Evolutionary conservation across 768 basidiomycete genomes (phyloP).

Genomic region (Dictyophora rubrovolvata): DNA sequence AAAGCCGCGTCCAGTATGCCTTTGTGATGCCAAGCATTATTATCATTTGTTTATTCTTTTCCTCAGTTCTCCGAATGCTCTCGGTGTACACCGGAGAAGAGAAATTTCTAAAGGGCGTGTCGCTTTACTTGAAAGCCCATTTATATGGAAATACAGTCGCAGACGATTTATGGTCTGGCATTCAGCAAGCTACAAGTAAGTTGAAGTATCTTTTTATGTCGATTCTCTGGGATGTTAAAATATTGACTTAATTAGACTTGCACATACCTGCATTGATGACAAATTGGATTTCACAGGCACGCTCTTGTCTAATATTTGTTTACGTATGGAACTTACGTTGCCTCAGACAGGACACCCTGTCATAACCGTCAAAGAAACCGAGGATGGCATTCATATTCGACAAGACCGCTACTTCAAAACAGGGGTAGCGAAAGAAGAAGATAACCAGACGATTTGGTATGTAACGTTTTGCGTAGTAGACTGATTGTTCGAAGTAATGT

Average conservation of each 20-base stretch:
- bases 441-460: constrained; percentile 84
- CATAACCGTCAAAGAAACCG: constrained; percentile 70
- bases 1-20: constrained; percentile 66
- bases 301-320: background rate
- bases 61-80: constrained; percentile 84
- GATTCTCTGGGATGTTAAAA: background rate
- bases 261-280: constrained; percentile 79
- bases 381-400: constrained; percentile 61
- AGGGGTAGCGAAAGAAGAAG: constrained; percentile 65
- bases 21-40: background rate
- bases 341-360: constrained; percentile 78
- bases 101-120: constrained; percentile 77
- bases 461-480: background rate
- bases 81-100: constrained; percentile 83
- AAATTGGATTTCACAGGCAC: constrained; percentile 79
- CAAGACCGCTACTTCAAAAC: constrained; percentile 92
- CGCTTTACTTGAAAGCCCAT: constrained; percentile 83
- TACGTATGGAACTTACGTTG: background rate
- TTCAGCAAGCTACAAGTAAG: constrained; percentile 57
- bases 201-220: background rate
- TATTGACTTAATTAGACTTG: constrained; percentile 27
- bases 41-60: background rate
- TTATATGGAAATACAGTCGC: constrained; percentile 80
- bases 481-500: background rate
- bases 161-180: constrained; percentile 80